These are phyloP conservation scores for Kwoniella europaea DNA, from an alignment of 768 basidiomycete genomes.

Conservation along the genomic window DNA sequence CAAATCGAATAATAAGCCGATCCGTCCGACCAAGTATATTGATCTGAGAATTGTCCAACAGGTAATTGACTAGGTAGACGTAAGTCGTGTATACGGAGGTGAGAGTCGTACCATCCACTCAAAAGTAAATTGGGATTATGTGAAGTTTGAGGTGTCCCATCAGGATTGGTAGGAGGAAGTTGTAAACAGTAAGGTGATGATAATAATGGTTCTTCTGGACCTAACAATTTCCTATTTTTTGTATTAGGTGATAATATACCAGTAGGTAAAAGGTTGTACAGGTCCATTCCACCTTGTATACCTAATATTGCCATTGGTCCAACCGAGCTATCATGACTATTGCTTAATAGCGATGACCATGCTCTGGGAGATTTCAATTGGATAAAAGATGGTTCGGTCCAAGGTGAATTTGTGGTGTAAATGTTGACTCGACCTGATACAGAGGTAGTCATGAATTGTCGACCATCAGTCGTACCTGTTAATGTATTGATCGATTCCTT, in stretches of 20 bases:
- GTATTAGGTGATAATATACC: constrained; percentile 3
- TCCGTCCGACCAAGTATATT: constrained; percentile 48
- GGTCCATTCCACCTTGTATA: constrained; percentile 28
- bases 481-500: constrained; percentile 26
- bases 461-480: constrained; percentile 2
- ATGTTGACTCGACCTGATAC: constrained; percentile 31
- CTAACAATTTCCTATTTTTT: constrained; percentile 22
- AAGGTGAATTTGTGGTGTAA: constrained; percentile 35
- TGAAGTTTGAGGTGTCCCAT: constrained; percentile 13
- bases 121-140: constrained; percentile 42
- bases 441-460: constrained; percentile 35
- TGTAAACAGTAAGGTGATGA: constrained; percentile 43
- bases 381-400: constrained; percentile 27
- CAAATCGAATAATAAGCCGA: constrained; percentile 43
- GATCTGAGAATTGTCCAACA: constrained; percentile 35
- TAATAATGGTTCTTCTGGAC: constrained; percentile 39
- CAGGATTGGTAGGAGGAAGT: constrained; percentile 19
- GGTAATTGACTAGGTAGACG: constrained; percentile 25
- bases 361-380: constrained; percentile 24
- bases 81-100: constrained; percentile 51
- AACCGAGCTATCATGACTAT: constrained; percentile 3
- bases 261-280: constrained; percentile 27
- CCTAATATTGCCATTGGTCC: constrained; percentile 33
- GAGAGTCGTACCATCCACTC: constrained; percentile 53
- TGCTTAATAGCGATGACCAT: constrained; percentile 40